Evolutionary conservation across 139 green algal genomes (phyloP).

Genomic region (Coccomyxa sp.): DNA sequence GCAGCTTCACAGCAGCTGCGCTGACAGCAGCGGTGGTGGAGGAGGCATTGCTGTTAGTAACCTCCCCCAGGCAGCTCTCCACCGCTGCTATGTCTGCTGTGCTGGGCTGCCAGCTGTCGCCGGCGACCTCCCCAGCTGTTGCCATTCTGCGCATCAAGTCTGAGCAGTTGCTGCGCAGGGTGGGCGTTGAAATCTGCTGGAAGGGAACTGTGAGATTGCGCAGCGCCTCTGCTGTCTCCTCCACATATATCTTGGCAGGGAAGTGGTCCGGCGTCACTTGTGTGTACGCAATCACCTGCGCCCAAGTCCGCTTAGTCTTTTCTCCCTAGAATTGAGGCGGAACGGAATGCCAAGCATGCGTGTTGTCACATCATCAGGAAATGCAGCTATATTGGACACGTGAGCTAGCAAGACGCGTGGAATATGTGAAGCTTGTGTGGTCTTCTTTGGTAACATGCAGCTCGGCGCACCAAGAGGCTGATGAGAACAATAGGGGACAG

Average conservation of each 20-base stretch:
- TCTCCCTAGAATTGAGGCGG: neutral
- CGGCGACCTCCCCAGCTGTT: neutral
- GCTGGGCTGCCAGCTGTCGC: neutral
- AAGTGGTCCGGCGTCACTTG: neutral
- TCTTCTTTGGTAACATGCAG: too few relatives aligned
- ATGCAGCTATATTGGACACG: neutral
- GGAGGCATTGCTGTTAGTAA: neutral
- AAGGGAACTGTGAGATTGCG: neutral
- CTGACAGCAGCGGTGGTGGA: conserved; percentile 12
- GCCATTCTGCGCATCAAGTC: neutral
- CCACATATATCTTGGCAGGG: conserved; percentile 3
- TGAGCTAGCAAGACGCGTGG: neutral
- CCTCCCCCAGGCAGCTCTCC: neutral
- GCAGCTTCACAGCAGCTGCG: conserved; percentile 44
- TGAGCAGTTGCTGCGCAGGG: neutral
- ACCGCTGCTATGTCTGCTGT: neutral
- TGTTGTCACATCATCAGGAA: neutral
- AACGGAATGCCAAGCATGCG: neutral
- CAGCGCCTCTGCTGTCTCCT: conserved; percentile 4
- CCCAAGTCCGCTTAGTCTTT: neutral
- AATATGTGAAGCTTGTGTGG: too few relatives aligned
- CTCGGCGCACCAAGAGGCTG: conserved; percentile 3
- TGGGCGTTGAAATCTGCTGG: too few relatives aligned
- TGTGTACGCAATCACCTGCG: conserved; percentile 9
- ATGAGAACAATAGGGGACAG: conserved; percentile 11